Evolutionary conservation across 2,329 filamentous ascomycete genomes (phyloP).

Genomic region (Ophiostoma tasmaniense): DNA sequence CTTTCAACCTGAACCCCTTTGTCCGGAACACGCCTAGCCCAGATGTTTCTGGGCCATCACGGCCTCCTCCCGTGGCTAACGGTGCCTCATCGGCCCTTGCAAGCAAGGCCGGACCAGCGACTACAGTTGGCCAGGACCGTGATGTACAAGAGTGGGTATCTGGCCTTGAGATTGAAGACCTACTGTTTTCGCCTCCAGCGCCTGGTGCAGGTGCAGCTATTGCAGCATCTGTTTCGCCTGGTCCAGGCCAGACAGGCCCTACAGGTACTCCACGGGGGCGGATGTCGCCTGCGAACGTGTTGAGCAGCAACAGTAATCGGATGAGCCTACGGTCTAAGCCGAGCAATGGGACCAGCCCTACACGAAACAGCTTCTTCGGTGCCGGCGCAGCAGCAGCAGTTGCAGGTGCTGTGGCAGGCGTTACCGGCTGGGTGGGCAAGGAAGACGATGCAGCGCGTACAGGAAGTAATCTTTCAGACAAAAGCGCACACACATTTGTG

Average conservation of each 20-base stretch:
- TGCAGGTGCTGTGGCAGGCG: conserved; percentile 8
- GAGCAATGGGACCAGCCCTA: conserved; percentile 22
- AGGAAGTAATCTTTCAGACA: conserved; percentile 49
- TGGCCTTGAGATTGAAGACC: conserved; percentile 47
- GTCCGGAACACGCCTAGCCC: conserved; percentile 32
- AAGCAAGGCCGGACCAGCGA: conserved; percentile 2
- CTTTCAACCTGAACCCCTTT: conserved; percentile 20
- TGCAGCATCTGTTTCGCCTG: conserved; percentile 12
- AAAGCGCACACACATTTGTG: conserved; percentile 36
- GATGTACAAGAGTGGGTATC: conserved; percentile 52
- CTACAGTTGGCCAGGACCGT: conserved; percentile 32
- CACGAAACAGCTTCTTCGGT: conserved; percentile 15
- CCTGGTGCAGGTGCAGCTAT: conserved; percentile 13
- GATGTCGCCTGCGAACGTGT: conserved; percentile 29
- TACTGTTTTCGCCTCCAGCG: conserved; percentile 36
- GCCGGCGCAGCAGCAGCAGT: conserved; percentile 1
- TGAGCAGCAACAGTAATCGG: conserved; percentile 22
- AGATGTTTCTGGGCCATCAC: conserved; percentile 24
- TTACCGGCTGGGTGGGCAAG: conserved; percentile 2
- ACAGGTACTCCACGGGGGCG: conserved; percentile 24
- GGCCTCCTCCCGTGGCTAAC: background rate
- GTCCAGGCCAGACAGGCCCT: conserved; percentile 4
- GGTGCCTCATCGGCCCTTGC: background rate
- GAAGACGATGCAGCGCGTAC: conserved; percentile 41
- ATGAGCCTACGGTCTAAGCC: conserved; percentile 23